phyloP scores from a whole-genome alignment of 495 filamentous ascomycete species.

The Lepidopterella palustris region DNA sequence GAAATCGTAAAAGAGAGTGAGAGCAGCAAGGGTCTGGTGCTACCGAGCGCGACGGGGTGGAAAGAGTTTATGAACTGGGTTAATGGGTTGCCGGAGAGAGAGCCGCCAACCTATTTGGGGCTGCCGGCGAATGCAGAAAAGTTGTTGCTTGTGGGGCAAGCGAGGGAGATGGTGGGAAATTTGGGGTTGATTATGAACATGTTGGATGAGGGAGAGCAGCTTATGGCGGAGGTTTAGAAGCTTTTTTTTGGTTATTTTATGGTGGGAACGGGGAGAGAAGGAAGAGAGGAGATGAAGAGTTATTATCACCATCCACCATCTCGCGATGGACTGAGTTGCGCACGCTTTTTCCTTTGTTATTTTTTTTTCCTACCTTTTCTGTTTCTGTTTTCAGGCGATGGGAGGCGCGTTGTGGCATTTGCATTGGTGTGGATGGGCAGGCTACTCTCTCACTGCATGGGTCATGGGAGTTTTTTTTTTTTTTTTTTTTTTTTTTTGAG shows the following conservation, averaged over 20 bases:
- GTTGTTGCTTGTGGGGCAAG: slow-evolving; percentile 82
- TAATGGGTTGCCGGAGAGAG: slow-evolving; percentile 81
- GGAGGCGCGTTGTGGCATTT: no score
- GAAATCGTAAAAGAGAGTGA: slow-evolving; percentile 66
- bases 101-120: slow-evolving; percentile 95
- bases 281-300: no score
- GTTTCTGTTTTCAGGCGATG: no score
- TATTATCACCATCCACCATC: no score
- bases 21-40: slow-evolving; percentile 49
- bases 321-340: no score
- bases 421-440: no score
- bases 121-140: slow-evolving; percentile 96
- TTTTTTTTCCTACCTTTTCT: no score
- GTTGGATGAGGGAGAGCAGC: slow-evolving; percentile 88
- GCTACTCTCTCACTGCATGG: no score
- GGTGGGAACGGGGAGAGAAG: no score
- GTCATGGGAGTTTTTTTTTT: no score
- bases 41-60: slow-evolving; percentile 73
- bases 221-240: slow-evolving; percentile 59
- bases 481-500: no score
- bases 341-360: no score
- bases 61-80: slow-evolving; percentile 90
- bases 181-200: slow-evolving; percentile 73
- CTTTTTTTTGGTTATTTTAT: not conserved
- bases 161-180: slow-evolving; percentile 77